Base-by-base conservation (phyloP, 139 green algal genomes). In the Picocystis salinarum region DNA sequence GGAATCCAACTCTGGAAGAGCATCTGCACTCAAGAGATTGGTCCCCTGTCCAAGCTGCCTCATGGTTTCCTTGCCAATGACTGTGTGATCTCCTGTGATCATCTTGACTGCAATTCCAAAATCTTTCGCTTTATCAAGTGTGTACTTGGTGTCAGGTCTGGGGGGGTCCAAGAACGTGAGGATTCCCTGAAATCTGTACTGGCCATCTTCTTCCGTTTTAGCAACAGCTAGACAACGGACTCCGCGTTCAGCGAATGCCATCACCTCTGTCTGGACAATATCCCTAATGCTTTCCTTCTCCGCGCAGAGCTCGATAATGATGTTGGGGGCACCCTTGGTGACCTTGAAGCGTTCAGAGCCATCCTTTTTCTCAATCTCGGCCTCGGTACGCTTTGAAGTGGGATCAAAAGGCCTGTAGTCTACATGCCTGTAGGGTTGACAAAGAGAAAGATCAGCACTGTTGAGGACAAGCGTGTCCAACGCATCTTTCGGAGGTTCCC, bases 401-500 rank as follows among this genome's bases (percentile, higher is more conserved):
- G 80, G 80, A 64, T 92, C 80, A 42, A 92, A 92, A 17, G 80
- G 80, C 57, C 73, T 48, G 64, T 79, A 83, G 53, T 92, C 71
- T 4, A 80, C 18, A 40, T 79, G 63, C 37, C 62, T 31, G 26
- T 59, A 70, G 39, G 18, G 18, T 52, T 15, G 15, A 23, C 11
- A 33, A n/a, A 36, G 20, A 6, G 30, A 62, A 7, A 28, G 4
- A 2, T 50, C 44, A 28, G 34, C 46, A 6, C 46, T 58, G 23
- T 64, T 64, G 44, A 88, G 63, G 34, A 82, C 63, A 50, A 83
- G 68, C 6, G 71, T 79, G 71, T 91, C 80, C 23, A 90, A 66
- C 0, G 79, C 79, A 40, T 91, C 79, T 33, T 77, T 73, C 12
- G 77, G 34, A 22, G 77, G 77, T 70, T 90, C 77, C 59, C 70